A percentile compares a stretch with the other conserved stretches of the same genome.
These are phyloP conservation scores for Leishmania martiniquensis DNA, from an alignment of 208 protist species.

Conservation along the genomic window DNA sequence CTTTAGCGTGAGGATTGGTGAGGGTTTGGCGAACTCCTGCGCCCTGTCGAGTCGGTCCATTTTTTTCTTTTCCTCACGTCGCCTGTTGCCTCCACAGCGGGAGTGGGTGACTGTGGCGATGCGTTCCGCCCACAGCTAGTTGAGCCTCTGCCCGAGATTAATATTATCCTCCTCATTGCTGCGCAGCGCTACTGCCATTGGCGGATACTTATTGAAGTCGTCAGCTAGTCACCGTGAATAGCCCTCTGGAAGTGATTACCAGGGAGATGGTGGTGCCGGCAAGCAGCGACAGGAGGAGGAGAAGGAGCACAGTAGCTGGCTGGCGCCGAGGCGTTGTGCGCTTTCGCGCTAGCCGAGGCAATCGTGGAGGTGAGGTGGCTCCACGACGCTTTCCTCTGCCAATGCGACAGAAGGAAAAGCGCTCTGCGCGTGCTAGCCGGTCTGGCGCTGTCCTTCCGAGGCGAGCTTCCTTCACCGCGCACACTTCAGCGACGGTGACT, in stretches of 20 bases:
- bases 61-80: background rate
- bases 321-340: background rate
- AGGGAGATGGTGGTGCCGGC: background rate
- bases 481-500: background rate
- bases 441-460: background rate
- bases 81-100: background rate
- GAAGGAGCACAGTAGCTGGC: background rate
- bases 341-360: background rate
- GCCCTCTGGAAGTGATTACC: conserved; percentile 1
- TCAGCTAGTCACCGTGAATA: background rate
- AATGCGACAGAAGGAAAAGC: background rate
- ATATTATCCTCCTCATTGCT: background rate
- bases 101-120: background rate
- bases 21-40: background rate
- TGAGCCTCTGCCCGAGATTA: background rate
- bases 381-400: background rate
- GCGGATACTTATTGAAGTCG: background rate
- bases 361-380: background rate
- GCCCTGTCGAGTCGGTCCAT: background rate
- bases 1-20: background rate
- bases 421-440: background rate
- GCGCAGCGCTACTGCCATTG: background rate
- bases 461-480: background rate
- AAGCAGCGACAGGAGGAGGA: background rate
- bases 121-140: background rate